A percentile compares a stretch with the other conserved stretches of the same genome.
These are phyloP conservation scores for Starmerella bombi DNA, from an alignment of 805 yeast species.

Conservation along the genomic window DNA sequence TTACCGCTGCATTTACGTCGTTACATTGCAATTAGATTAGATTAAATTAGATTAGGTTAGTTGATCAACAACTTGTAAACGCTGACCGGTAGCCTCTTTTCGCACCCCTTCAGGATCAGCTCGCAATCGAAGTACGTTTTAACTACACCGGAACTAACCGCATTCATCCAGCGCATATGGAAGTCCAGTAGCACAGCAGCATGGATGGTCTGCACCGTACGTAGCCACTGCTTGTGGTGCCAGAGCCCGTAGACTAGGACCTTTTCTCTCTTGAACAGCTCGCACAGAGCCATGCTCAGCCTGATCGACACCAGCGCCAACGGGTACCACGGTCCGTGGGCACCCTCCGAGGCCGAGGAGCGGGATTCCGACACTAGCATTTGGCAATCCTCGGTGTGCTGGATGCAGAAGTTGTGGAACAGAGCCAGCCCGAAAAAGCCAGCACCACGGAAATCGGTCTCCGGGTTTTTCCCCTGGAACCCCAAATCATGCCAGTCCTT, in stretches of 20 bases:
- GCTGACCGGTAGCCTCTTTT: slow-evolving; percentile 5
- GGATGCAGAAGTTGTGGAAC: slow-evolving; percentile 19
- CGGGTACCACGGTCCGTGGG: slow-evolving; percentile 25
- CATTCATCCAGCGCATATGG: slow-evolving; percentile 22
- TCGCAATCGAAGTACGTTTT: slow-evolving; percentile 24
- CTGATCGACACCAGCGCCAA: slow-evolving; percentile 27
- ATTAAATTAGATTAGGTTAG: background rate
- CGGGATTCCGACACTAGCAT: slow-evolving; percentile 22
- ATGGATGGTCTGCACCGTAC: slow-evolving; percentile 14
- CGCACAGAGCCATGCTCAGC: slow-evolving; percentile 15
- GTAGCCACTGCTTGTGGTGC: background rate
- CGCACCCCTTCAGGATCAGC: slow-evolving; percentile 14
- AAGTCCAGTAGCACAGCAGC: slow-evolving; percentile 16
- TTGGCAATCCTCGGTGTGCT: slow-evolving; percentile 9
- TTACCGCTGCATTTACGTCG: no score
- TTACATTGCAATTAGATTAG: no score
- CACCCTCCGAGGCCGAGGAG: slow-evolving; percentile 9
- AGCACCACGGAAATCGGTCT: slow-evolving; percentile 29
- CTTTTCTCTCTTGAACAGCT: slow-evolving; percentile 10
- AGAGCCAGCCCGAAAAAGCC: slow-evolving; percentile 24
- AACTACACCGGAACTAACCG: slow-evolving; percentile 16
- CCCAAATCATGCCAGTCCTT: slow-evolving; percentile 29
- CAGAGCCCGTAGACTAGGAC: slow-evolving; percentile 9
- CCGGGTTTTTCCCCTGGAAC: slow-evolving; percentile 30
- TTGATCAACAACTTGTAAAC: background rate